phyloP scores from a whole-genome alignment of 768 basidiomycete genomes.

The Pleurotus citrinopileatus region DNA sequence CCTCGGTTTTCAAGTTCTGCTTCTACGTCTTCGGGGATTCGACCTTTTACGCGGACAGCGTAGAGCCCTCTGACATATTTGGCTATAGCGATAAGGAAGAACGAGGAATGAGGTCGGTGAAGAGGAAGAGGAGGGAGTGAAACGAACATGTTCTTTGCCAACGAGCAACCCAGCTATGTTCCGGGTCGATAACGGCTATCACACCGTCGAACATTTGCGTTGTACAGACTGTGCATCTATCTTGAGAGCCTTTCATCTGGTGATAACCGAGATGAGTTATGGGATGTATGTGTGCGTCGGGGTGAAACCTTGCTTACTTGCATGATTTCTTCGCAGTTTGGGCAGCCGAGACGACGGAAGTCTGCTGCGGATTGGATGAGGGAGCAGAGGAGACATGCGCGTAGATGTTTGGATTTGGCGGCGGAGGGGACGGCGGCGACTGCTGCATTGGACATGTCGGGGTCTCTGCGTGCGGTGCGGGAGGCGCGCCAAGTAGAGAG shows the following conservation, averaged over 20 bases:
- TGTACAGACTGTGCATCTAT: slow-evolving; percentile 83
- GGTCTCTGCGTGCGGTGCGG: too few relatives aligned
- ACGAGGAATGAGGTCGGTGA: slow-evolving; percentile 7
- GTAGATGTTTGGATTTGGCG: slow-evolving; percentile 68
- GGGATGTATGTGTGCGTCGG: background rate
- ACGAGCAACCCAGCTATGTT: slow-evolving; percentile 90
- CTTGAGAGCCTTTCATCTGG: slow-evolving; percentile 86
- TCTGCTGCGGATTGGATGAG: slow-evolving; percentile 82
- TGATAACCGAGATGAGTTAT: background rate
- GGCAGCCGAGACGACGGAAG: slow-evolving; percentile 85
- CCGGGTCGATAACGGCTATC: slow-evolving; percentile 82
- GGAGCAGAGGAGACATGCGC: slow-evolving; percentile 93
- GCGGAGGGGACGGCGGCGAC: slow-evolving; percentile 47
- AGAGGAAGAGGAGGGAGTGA: background rate
- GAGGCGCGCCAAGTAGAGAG: background rate
- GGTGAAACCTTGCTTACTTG: slow-evolving; percentile 51
- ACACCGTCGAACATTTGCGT: slow-evolving; percentile 92
- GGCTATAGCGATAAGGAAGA: slow-evolving; percentile 62
- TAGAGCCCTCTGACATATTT: slow-evolving; percentile 93
- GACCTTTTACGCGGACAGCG: slow-evolving; percentile 84
- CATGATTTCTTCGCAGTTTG: slow-evolving; percentile 95
- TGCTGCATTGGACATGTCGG: background rate
- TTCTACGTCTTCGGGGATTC: slow-evolving; percentile 83
- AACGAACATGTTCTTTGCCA: slow-evolving; percentile 92
- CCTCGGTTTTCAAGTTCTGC: slow-evolving; percentile 73